Evolutionary conservation across 1,284 basidiomycete species (phyloP), one percentile per base, ranked within the genome.

Genomic region (Calocybe gambosa): DNA sequence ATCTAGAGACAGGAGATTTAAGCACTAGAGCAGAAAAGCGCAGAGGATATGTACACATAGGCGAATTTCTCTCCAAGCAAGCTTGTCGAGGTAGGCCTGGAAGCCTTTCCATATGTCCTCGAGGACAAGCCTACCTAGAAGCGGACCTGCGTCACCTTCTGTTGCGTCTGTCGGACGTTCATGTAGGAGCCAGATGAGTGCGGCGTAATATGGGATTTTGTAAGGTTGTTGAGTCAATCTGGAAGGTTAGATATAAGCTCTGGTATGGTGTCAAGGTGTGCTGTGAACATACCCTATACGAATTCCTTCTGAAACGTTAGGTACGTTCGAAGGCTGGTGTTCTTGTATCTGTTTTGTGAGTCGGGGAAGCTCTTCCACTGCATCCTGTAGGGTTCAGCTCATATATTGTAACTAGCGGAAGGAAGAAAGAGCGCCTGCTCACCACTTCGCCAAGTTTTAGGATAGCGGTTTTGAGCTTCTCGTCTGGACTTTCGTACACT

Each of bases 21-120:
- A 8, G 37, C 19, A 3, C 37, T 41, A 45, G 18, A 29, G 40
- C 48, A 19, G 31, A 43, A 13, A 12, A 19, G 12, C 31, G 29
- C 29, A 26, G 25, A 9, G 25, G 25, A 5, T 9, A 74, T 89
- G 64, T 61, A 94, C 92, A 55, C 84, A 87, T 56, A 93, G 73
- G 46, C 93, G 77, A 31, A 87, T 85, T 55, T 93, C 87, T 57
- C 90, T 75, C 93, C 93, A 96, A 48, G 87, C 80, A 18, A 92
- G 69, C 54, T 86, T 87, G 66, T 94, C 91, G 23, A 95, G 72
- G 61, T 84, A 89, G 1, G 77, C 74, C 56, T 93, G 87, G 63
- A 95, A 94, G 1, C 85, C 83, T 62, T 86, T 89, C 75, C 83
- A 88, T 46, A 93, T 83, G 58, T 96, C 91, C 55, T 93, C 86